Conservation (phyloP, 352 stramenopile species). For the Phytopythium oedochilum region DNA sequence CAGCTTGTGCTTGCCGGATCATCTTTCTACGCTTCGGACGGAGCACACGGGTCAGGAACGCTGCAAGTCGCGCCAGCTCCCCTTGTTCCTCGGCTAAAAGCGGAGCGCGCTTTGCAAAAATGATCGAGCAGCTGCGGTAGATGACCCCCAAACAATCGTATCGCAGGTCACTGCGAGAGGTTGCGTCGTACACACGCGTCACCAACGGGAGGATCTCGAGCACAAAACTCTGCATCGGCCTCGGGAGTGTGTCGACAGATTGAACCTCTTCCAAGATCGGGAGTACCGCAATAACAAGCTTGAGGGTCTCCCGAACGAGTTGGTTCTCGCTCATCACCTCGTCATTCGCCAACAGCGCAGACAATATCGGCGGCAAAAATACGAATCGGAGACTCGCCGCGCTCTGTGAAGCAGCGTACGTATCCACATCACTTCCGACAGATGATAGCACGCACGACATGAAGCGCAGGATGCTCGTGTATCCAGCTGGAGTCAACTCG, state of each 20-base stretch:
- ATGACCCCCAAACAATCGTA: slow-evolving; percentile 56
- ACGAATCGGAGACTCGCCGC: slow-evolving; percentile 33
- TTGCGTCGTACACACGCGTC: slow-evolving; percentile 51
- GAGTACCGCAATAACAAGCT: slow-evolving; percentile 46
- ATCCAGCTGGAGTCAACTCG: slow-evolving; percentile 19
- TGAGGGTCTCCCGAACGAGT: slow-evolving; percentile 50
- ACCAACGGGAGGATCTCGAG: slow-evolving; percentile 44
- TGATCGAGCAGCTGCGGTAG: slow-evolving; percentile 36
- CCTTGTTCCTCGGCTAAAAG: slow-evolving; percentile 17
- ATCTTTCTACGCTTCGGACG: slow-evolving; percentile 30
- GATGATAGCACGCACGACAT: slow-evolving; percentile 31
- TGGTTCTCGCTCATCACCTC: slow-evolving; percentile 37
- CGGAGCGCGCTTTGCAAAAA: slow-evolving; percentile 23
- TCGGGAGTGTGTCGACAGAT: slow-evolving; percentile 11
- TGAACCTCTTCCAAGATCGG: slow-evolving; percentile 29
- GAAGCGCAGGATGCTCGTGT: slow-evolving; percentile 42
- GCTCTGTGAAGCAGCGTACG: slow-evolving; percentile 4
- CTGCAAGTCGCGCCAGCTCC: slow-evolving; percentile 34
- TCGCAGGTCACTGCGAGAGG: slow-evolving; percentile 36
- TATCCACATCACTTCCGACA: slow-evolving; percentile 14
- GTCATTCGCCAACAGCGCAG: slow-evolving; percentile 32
- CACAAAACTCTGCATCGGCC: slow-evolving; percentile 25
- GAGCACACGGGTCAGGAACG: slow-evolving; percentile 51
- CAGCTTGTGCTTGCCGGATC: background rate
- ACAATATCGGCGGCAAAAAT: slow-evolving; percentile 37